Evolutionary conservation across 2,329 filamentous ascomycete species (phyloP), one percentile per base, ranked within the genome.

Genomic region (Stachybotrys echinatus): DNA sequence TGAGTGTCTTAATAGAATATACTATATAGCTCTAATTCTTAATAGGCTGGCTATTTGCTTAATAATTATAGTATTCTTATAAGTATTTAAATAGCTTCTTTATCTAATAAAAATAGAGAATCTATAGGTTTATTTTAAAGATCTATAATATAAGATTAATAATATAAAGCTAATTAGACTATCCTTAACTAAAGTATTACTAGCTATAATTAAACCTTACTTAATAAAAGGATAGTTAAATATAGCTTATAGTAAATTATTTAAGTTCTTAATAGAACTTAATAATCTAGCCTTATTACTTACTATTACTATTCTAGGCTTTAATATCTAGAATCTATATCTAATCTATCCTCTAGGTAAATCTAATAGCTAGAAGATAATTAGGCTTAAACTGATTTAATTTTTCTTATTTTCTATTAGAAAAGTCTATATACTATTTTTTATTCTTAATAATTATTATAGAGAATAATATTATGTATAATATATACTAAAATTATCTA

Each of bases 321-420:
- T 97, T 63, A 76, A 83, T 3, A 74, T 88, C 4, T 77, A 83
- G 48, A 94, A 99, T 62, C 91, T 94, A 23, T 85, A 94, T 8
- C 76, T 97, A 17, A 77, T 80, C 50, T 87, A 91, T 62, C 92
- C 92, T 87, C 88, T 2, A 77, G 78, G 47, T 79, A 75, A 40
- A 63, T 79, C 21, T 63, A 71, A n/a, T 58, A 67, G 31, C 65
- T 74, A 10, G 67, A 73, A 17, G 62, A 67, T 47, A 62, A 69
- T 23, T 61, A 68, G 20, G 53, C 63, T 3, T 64, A 68, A 39
- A 55, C n/a, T n/a, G n/a, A n/a, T n/a, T n/a, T n/a, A n/a, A n/a
- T n/a, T n/a, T n/a, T n/a, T n/a, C n/a, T n/a, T n/a, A n/a, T n/a
- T n/a, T n/a, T n/a, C n/a, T n/a, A n/a, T n/a, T n/a, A n/a, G n/a